phyloP scores from a whole-genome alignment of 2,329 filamentous ascomycete species.

The Epicoccum nigrum region DNA sequence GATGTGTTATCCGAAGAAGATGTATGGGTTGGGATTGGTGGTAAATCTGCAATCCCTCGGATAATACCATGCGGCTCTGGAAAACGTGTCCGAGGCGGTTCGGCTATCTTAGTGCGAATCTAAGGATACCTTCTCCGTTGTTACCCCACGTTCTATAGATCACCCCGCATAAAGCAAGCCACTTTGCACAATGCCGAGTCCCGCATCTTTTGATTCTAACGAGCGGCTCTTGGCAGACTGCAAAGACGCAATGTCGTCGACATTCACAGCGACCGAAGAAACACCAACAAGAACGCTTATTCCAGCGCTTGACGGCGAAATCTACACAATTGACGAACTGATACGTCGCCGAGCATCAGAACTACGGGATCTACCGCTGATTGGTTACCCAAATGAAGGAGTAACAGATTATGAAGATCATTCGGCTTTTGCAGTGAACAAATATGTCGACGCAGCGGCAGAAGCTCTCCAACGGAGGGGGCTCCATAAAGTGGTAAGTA shows the following conservation, averaged over 20 bases:
- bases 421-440: constrained; percentile 31
- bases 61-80: constrained; percentile 16
- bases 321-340: constrained; percentile 34
- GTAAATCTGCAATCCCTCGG: constrained; percentile 11
- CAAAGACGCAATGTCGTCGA: constrained; percentile 20
- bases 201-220: constrained; percentile 4
- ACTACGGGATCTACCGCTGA: constrained; percentile 23
- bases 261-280: constrained; percentile 16
- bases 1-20: neutral
- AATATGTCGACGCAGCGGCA: constrained; percentile 34
- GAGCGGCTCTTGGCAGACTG: neutral
- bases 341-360: constrained; percentile 31
- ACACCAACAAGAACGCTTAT: constrained; percentile 5
- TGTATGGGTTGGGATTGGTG: constrained; percentile 11
- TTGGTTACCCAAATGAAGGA: constrained; percentile 33
- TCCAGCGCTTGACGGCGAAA: constrained; percentile 11
- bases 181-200: constrained; percentile 10
- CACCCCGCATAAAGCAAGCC: constrained; percentile 18
- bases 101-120: constrained; percentile 2
- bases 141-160: constrained; percentile 6
- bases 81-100: constrained; percentile 9
- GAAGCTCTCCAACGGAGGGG: constrained; percentile 27
- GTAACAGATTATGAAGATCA: constrained; percentile 34
- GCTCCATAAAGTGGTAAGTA: constrained; percentile 28
- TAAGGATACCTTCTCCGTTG: constrained; percentile 15